Evolutionary conservation across 75 land plant genomes (phyloP), one percentile per base, ranked within the genome.

Genomic region (Selaginella tamariscina): DNA sequence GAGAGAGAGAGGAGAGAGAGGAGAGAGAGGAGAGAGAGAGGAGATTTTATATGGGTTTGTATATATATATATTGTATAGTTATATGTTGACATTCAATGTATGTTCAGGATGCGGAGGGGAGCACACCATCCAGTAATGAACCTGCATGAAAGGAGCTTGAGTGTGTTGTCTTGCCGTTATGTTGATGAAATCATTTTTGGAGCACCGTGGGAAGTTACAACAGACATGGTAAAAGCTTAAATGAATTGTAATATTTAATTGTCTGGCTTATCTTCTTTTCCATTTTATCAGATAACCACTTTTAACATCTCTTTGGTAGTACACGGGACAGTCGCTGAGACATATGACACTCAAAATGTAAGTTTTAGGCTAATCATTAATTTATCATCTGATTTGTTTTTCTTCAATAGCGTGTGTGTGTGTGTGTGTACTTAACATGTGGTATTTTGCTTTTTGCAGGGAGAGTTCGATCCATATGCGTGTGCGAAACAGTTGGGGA

Each of bases 171-270:
- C 98, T 66, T 93, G 98, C 59, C 86, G 91, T 27, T 89, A 93
- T 79, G 95, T 84, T 11, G 98, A 93, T 77, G 98, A 93, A 74
- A 94, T 89, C 32, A 93, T 93, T 33, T 89, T 93, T 80, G 98
- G 98, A 66, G 98, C 98, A 64, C 98, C 98, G 2, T 82, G 91
- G 88, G 96, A 80, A 68, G 77, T 93, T 49, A 89, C 95, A 24
- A 93, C 81, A 67, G 98, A 93, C 69, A 87, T 87, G 98, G 98
- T 93, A 0, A 68, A 54, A 68, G 0, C 39, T 68, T 2, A 27
- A 29, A 68, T 57, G 56, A 28, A 49, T 24, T 59, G n/a, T n/a
- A n/a, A n/a, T n/a, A n/a, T n/a, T n/a, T 18, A 15, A 13, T 54
- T 56, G 65, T 1, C 22, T 1, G 44, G 1, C n/a, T 8, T 32